Evolutionary conservation across 164 flowering plant genomes (phyloP).

Genomic region (Vitis riparia): DNA sequence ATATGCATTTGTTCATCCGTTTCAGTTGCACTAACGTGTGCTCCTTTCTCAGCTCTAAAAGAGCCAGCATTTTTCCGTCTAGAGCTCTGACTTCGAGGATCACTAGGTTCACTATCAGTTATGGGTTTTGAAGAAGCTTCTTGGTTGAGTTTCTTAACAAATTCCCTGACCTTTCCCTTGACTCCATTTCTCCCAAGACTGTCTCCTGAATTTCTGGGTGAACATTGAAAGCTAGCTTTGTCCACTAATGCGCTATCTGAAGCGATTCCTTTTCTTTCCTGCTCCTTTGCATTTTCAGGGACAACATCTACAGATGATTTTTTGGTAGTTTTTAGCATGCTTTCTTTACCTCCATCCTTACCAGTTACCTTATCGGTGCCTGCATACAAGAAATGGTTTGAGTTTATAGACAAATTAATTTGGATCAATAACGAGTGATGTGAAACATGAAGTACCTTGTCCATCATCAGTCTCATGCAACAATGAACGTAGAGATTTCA

Average conservation of each 20-base stretch:
- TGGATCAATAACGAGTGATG: background rate
- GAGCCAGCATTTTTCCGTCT: constrained; percentile 28
- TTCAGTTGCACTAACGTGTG: constrained; percentile 9
- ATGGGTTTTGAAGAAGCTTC: constrained; percentile 42
- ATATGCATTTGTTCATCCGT: constrained; percentile 17
- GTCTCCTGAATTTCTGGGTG: constrained; percentile 21
- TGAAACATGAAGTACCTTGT: constrained; percentile 27
- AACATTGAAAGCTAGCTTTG: constrained; percentile 21
- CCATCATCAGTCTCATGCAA: constrained; percentile 22
- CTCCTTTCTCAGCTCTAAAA: constrained; percentile 21
- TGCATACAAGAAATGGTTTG: constrained; percentile 17
- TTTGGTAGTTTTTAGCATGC: constrained; percentile 13
- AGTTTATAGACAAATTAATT: background rate
- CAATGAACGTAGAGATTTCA: constrained; percentile 18
- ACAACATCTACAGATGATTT: constrained; percentile 18
- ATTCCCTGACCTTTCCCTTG: constrained; percentile 70
- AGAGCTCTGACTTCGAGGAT: constrained; percentile 30
- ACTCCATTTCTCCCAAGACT: constrained; percentile 29
- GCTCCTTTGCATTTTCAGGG: constrained; percentile 25
- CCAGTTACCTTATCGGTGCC: constrained; percentile 25
- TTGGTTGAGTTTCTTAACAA: constrained; percentile 73
- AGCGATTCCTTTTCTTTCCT: constrained; percentile 21
- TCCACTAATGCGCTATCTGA: constrained; percentile 14
- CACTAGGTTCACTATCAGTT: constrained; percentile 13
- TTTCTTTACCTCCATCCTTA: constrained; percentile 24